A percentile compares a stretch with the other conserved stretches of the same genome.
phyloP scores from a whole-genome alignment of 352 stramenopile genomes.

The Globisporangium acanthophoron region DNA sequence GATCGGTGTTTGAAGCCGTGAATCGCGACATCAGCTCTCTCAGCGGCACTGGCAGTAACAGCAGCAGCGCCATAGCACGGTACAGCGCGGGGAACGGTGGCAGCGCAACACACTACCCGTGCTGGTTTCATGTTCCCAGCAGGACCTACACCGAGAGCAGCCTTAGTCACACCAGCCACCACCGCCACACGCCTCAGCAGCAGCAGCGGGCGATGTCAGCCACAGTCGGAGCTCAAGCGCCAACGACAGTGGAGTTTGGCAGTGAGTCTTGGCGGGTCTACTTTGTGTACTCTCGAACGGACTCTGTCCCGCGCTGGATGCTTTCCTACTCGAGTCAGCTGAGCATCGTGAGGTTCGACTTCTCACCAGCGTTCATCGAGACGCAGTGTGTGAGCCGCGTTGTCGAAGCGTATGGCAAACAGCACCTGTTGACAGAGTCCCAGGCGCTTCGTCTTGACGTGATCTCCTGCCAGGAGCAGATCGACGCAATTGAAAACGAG shows the following conservation, averaged over 20 bases:
- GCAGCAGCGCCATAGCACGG: background rate
- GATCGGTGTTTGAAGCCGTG: conserved; percentile 34
- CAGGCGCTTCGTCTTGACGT: conserved; percentile 39
- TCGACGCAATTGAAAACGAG: conserved; percentile 50
- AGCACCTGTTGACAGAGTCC: conserved; percentile 44
- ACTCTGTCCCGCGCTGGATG: conserved; percentile 32
- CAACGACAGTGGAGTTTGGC: conserved; percentile 25
- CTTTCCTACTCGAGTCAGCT: conserved; percentile 32
- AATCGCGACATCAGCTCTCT: conserved; percentile 38
- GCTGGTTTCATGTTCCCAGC: conserved; percentile 11
- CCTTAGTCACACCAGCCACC: background rate
- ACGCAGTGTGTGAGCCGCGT: conserved; percentile 25
- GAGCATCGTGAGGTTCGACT: conserved; percentile 36
- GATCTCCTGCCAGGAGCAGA: conserved; percentile 46
- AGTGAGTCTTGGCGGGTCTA: conserved; percentile 40
- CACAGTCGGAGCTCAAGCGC: background rate
- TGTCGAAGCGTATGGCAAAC: conserved; percentile 22
- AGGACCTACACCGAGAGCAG: background rate
- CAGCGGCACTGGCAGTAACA: conserved; percentile 8
- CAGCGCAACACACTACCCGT: background rate
- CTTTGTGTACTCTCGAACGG: conserved; percentile 37
- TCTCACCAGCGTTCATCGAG: conserved; percentile 29
- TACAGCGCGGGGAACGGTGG: background rate
- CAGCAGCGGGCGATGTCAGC: background rate
- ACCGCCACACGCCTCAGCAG: background rate